Base-by-base conservation (phyloP, 2,329 filamentous ascomycete species). In the Diaporthe citri region DNA sequence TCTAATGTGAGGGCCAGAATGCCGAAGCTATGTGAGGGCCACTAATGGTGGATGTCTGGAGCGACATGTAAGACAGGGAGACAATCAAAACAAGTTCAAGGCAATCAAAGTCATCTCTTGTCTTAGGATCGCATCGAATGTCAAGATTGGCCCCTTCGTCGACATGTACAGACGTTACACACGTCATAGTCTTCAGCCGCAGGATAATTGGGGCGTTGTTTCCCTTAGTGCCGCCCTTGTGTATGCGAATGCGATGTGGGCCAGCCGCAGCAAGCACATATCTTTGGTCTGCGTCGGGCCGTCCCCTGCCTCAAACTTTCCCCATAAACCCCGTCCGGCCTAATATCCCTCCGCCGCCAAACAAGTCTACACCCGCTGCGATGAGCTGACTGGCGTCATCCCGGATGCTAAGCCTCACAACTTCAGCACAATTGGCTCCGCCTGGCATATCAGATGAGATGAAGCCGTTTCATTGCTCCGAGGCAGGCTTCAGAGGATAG, bases 381-480 rank as follows among this genome's bases (percentile, higher is more conserved):
- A 41, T 52, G 46, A 22, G 31, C 46, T 67, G 31, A 25, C 46
- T 52, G 48, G 64, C 46, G 64, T 67, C 64, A 67, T 67, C 64
- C 46, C 20, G 22, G 31, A 20, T 36, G 31, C 64, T 28, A 25
- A 67, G 64, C 64, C 20, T 8, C 46, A 20, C n/a, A 22, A 28
- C 31, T 39, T 25, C 64, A 52, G 46, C 31, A 28, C 64, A 39
- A 15, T 12, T 41, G 31, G 46, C 31, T 52, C 20, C 28, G 60
- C 20, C 41, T 34, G 25, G 46, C 25, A 39, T 8, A 52, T 25
- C 46, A 52, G 71, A 64, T 56, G 71, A 62, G 71, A 72, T 60
- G 69, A 59, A 72, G 39, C 31, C 17, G 69, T 72, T 72, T 72
- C 55, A 52, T 67, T 52, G 64, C 52, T 67, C 46, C 64, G 64